These are phyloP conservation scores for Ophiosphaerella herpotricha DNA, from an alignment of 2,329 filamentous ascomycete genomes.

Conservation along the genomic window DNA sequence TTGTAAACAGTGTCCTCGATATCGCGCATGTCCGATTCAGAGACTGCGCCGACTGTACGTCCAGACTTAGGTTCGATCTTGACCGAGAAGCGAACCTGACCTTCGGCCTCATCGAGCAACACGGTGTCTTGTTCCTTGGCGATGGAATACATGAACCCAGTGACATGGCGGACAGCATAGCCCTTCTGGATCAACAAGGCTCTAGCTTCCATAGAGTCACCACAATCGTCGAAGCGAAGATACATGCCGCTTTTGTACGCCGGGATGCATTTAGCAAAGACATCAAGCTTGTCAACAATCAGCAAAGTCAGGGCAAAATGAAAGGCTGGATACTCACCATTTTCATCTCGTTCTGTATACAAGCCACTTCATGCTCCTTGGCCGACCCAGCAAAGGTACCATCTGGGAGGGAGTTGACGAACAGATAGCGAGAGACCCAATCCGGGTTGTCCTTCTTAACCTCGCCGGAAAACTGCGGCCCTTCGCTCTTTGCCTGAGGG, in stretches of 20 bases:
- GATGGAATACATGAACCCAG: slow-evolving; percentile 27
- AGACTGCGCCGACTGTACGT: slow-evolving; percentile 16
- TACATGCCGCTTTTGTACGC: slow-evolving; percentile 29
- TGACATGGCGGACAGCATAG: slow-evolving; percentile 26
- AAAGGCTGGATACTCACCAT: slow-evolving; percentile 20
- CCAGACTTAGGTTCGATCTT: slow-evolving; percentile 21
- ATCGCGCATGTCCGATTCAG: slow-evolving; percentile 14
- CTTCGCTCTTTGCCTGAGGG: slow-evolving; percentile 4
- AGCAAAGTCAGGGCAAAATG: slow-evolving; percentile 12
- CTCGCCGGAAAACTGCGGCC: slow-evolving; percentile 1
- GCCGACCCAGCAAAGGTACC: slow-evolving; percentile 27
- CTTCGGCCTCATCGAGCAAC: slow-evolving; percentile 36
- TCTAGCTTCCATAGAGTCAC: slow-evolving; percentile 37
- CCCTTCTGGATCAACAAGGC: slow-evolving; percentile 25
- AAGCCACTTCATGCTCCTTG: slow-evolving; percentile 27
- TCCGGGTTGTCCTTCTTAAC: slow-evolving; percentile 7
- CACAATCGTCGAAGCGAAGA: slow-evolving; percentile 48
- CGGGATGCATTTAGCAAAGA: slow-evolving; percentile 29
- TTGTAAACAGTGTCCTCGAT: slow-evolving; percentile 18
- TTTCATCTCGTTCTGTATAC: slow-evolving; percentile 36
- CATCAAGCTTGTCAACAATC: slow-evolving; percentile 27
- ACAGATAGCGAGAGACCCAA: slow-evolving; percentile 34
- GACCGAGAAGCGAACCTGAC: slow-evolving; percentile 33
- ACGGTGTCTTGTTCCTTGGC: slow-evolving; percentile 32
- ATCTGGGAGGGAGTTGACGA: slow-evolving; percentile 24